Conservation (phyloP, 2,329 filamentous ascomycete species). For the Alternaria sp. region DNA sequence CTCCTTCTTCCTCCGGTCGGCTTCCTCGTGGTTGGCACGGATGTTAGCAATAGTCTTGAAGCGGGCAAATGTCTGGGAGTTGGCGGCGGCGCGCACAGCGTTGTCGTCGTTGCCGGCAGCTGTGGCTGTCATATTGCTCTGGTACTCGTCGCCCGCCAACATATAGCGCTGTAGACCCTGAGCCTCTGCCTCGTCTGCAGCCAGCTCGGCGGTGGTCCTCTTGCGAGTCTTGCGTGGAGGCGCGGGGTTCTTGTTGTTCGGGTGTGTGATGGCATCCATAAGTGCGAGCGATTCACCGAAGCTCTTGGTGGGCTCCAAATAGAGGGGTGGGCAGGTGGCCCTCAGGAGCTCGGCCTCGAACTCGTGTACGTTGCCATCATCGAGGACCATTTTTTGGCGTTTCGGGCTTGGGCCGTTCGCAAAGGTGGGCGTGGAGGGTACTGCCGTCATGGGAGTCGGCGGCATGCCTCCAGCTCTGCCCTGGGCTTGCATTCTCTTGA, state of each 20-base stretch:
- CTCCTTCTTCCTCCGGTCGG: slow-evolving; percentile 59
- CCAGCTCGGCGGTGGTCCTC: slow-evolving; percentile 91
- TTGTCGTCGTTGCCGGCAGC: slow-evolving; percentile 74
- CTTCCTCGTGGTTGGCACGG: slow-evolving; percentile 76
- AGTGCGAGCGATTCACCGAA: slow-evolving; percentile 73
- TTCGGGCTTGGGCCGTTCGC: slow-evolving; percentile 71
- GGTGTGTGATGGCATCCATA: slow-evolving; percentile 74
- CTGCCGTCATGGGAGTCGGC: slow-evolving; percentile 65
- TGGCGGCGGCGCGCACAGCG: slow-evolving; percentile 64
- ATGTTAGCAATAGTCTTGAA: slow-evolving; percentile 93
- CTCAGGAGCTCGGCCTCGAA: slow-evolving; percentile 79
- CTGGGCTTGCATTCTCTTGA: slow-evolving; percentile 56
- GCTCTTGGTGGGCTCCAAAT: slow-evolving; percentile 76
- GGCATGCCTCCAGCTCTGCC: slow-evolving; percentile 62
- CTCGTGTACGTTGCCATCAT: slow-evolving; percentile 72
- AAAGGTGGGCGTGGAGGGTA: slow-evolving; percentile 64
- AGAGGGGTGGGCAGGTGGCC: slow-evolving; percentile 74
- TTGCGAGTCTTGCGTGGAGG: slow-evolving; percentile 89
- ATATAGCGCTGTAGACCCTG: slow-evolving; percentile 91
- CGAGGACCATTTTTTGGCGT: slow-evolving; percentile 74
- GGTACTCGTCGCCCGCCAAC: slow-evolving; percentile 87
- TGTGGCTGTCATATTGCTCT: slow-evolving; percentile 63
- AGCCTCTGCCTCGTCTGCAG: slow-evolving; percentile 89
- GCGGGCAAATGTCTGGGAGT: slow-evolving; percentile 86
- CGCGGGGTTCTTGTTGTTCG: slow-evolving; percentile 75